Base-by-base conservation (phyloP, 2,329 filamentous ascomycete species). In the Penicillium sp. region DNA sequence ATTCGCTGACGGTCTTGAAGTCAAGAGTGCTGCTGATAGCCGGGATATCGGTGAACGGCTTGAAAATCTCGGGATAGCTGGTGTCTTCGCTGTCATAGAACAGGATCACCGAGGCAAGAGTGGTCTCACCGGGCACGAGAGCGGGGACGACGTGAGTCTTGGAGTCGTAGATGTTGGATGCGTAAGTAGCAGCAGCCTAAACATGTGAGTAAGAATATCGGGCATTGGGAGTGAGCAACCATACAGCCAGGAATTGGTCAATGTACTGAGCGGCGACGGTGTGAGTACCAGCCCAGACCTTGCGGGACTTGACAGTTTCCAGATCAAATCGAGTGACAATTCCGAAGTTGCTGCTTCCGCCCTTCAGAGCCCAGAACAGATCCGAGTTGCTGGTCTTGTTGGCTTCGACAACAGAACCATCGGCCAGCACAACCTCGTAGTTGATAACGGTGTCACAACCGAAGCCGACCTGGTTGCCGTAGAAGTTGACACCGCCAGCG, bases 261-360 rank as follows among this genome's bases (percentile, higher is more conserved):
- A 72, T 31, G 43, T 67, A 63, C 50, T 68, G 31, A 34, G 58
- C 60, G 1, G 60, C 41, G 1, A 70, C 63, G 1, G 58, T 63
- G 31, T 67, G 59, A 29, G 62, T 38, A n/a, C 72, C 72, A 13
- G 67, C 71, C 72, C 70, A 74, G 10, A 75, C 55, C 58, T 62
- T 63, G 48, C 47, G 49, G 5, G 66, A 72, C 57, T 49, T 50
- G 48, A 67, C 60, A 3, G 68, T 67, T 55, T 69, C 60, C 5
- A 77, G 44, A 45, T 75, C 72, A 46, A 77, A 76, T 3, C 71
- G 64, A 1, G 75, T 76, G 13, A 77, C 74, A 4, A 77, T 60
- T 3, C 75, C 75, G 47, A 77, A 77, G 59, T 77, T 77, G 52
- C 65, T 72, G 51, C 68, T 71, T n/a, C 75, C 75, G 3, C 75